Base-by-base conservation (phyloP, 2,329 filamentous ascomycete species). In the Arthrobotrys megalospora region DNA sequence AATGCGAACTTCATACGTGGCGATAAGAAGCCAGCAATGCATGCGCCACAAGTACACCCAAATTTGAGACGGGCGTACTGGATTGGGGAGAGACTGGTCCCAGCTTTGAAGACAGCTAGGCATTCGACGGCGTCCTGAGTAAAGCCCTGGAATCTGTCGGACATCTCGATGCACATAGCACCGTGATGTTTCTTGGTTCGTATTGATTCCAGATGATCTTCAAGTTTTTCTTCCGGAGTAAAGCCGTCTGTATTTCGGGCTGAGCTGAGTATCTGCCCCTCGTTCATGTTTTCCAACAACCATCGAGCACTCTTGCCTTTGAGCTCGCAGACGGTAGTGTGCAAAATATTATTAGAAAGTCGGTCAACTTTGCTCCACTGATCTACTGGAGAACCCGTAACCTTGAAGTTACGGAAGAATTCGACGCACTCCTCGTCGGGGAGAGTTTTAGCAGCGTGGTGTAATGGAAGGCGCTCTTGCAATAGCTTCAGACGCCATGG, bases 181-280 rank as follows among this genome's bases (percentile, higher is more conserved):
- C 16, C 8, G n/a, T 21, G 24, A 1, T 32, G 7, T 6, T n/a
- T 32, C 1, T 11, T 21, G 1, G 53, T 43, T 24, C 53, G 41
- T 3, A 6, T 21, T 41, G 16, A 41, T 19, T 85, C 83, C 41
- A 85, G 76, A n/a, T 80, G 64, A 60, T 80, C 67, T 77, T 82
- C 73, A 7, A 85, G 79, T 52, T 62, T 75, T 81, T 85, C 84
- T 6, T 83, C 75, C 2, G 84, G 83, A 19, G 83, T 85, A 52
- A 83, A 82, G n/a, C 83, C 83, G 53, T 82, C 62, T 64, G 80
- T 62, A 76, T 84, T 83, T 34, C 83, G 81, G 28, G 79, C 76
- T 19, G 62, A 69, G 41, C 73, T 53, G 19, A 83, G 69, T 1
- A 2, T 62, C 43, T 75, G 43, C 8, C 38, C 66, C 38, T 53